Base-by-base conservation (phyloP, 2,329 filamentous ascomycete species). In the Sporothrix dimorphospora region DNA sequence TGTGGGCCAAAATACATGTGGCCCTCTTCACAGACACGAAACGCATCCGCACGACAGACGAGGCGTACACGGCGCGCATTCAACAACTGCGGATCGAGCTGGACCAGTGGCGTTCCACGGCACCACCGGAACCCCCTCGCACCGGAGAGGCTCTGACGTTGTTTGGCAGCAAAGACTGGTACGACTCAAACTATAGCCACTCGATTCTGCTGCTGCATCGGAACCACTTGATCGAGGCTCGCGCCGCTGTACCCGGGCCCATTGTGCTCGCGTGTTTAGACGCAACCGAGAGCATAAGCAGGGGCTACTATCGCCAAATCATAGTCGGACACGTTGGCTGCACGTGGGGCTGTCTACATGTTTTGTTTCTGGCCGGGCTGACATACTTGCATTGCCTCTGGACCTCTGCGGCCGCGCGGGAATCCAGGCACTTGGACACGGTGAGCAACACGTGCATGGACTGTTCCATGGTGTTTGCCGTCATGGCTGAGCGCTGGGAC, bases 201-300 rank as follows among this genome's bases (percentile, higher is more conserved):
- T 80, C 81, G 1, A 78, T 83, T 34, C 75, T 83, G 7, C 73
- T 82, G 1, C 74, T 83, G 1, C 81, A 83, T 69, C 78, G 81
- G 1, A 73, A 77, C 47, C 76, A 76, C 72, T 77, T 79, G 11
- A 47, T 27, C 59, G 59, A 63, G 21, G 59, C 59, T 11, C 59
- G 59, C 8, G 38, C 59, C 1, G 34, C 19, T 3, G 34, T 42
- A 4, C 34, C 59, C 1, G 34, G 8, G 11, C 59, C 59, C 9
- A 42, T 63, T 14, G 59, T 63, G 2, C 19, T 24, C 3, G 59
- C 19, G 2, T 63, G 59, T 14, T 6, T 63, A 0, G 59, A 63
- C 3, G 59, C 59, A 4, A 42, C 59, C 7, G 59, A 63, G 21
- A 4, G 16, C n/a, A 63, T 63, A 5, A 42, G 34, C 12, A n/a